phyloP scores from a whole-genome alignment of 495 filamentous ascomycete genomes.

The Penicillium manginii region DNA sequence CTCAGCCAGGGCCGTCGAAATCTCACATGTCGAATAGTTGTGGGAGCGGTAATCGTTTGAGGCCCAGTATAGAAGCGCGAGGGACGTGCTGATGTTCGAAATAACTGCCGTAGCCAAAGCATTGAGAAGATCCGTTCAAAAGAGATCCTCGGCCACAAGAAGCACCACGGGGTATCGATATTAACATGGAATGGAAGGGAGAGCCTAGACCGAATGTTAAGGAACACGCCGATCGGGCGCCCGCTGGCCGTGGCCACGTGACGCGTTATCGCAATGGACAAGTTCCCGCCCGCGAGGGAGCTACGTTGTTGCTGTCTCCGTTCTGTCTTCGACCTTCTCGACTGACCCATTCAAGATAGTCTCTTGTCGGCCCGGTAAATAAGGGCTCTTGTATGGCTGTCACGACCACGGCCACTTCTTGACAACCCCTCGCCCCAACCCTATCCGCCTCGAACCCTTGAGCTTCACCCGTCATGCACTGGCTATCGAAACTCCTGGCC shows the following conservation, averaged over 20 bases:
- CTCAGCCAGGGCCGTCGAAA: conserved; percentile 46
- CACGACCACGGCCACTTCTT: not conserved
- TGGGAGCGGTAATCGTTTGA: conserved; percentile 16
- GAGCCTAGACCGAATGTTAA: not conserved
- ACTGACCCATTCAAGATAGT: not conserved
- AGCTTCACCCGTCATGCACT: conserved; percentile 30
- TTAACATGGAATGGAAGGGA: conserved; percentile 4
- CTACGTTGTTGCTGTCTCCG: conserved; percentile 5
- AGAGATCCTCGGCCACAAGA: conserved; percentile 14
- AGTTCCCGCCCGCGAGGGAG: conserved; percentile 1
- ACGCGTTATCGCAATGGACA: conserved; percentile 24
- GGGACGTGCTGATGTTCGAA: conserved; percentile 32
- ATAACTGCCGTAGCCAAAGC: conserved; percentile 38
- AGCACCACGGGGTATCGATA: not conserved
- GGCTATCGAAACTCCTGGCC: conserved; percentile 33
- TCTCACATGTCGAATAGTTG: conserved; percentile 40
- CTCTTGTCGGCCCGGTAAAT: not conserved
- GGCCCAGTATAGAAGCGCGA: conserved; percentile 28
- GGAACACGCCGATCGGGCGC: conserved; percentile 8
- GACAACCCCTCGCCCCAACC: not conserved
- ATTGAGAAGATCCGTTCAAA: conserved; percentile 36
- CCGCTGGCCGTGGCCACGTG: conserved; percentile 20
- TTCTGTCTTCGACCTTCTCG: not conserved
- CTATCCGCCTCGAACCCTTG: not conserved
- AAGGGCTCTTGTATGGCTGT: not conserved